Conservation (phyloP, 169 alveolate species). For the Eimeria nieschulzi region DNA sequence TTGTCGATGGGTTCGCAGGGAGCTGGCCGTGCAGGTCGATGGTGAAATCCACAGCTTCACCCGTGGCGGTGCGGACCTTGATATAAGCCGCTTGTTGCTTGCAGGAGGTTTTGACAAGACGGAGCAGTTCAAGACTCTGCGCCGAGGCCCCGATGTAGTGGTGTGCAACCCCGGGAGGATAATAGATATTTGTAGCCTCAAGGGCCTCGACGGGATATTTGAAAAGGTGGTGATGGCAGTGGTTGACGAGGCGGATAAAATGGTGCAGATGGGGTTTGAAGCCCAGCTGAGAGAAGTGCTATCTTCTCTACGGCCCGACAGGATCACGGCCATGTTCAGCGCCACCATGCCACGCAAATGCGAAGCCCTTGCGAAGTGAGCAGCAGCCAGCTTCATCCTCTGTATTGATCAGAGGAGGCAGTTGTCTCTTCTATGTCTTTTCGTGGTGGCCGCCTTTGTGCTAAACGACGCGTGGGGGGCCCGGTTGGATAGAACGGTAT, state of each 20-base stretch:
- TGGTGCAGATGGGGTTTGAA: conserved; percentile 75
- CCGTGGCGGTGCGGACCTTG: conserved; percentile 56
- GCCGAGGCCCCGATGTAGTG: conserved; percentile 68
- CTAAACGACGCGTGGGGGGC: too few relatives aligned
- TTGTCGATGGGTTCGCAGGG: conserved; percentile 24
- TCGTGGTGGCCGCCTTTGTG: too few relatives aligned
- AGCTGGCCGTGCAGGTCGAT: conserved; percentile 74
- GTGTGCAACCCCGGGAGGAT: conserved; percentile 71
- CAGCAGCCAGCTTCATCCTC: not conserved
- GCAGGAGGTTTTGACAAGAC: conserved; percentile 76
- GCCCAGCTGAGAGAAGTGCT: conserved; percentile 56
- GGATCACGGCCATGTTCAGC: conserved; percentile 72
- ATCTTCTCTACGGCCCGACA: conserved; percentile 56
- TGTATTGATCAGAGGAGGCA: too few relatives aligned
- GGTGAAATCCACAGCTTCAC: conserved; percentile 72
- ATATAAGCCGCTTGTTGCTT: conserved; percentile 61
- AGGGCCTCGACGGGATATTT: conserved; percentile 60
- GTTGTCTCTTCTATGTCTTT: too few relatives aligned
- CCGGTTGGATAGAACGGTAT: too few relatives aligned
- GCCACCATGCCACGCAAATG: conserved; percentile 72
- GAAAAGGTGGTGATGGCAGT: conserved; percentile 69
- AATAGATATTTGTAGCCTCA: conserved; percentile 69
- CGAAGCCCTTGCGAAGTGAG: conserved; percentile 70
- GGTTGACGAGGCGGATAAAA: conserved; percentile 75
- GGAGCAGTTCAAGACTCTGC: conserved; percentile 69